phyloP scores from a whole-genome alignment of 139 green algal genomes.

The Picochlorum sp. region DNA sequence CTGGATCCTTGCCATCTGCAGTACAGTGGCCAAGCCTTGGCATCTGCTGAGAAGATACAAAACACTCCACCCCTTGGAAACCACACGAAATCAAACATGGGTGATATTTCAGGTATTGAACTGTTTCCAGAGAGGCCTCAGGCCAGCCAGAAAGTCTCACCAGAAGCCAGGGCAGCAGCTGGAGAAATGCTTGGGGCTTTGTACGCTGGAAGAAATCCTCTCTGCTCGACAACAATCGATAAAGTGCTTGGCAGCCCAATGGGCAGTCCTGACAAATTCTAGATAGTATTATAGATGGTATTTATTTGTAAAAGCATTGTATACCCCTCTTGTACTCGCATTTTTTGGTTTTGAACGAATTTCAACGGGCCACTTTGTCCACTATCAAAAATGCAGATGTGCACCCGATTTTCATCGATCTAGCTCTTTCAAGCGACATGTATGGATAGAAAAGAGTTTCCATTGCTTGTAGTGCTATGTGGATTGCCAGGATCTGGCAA shows the following conservation, averaged over 20 bases:
- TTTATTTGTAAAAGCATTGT: no score
- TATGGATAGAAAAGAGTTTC: background rate
- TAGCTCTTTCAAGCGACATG: no score
- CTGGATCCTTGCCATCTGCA: background rate
- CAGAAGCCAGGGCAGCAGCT: conserved; percentile 3
- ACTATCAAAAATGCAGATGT: no score
- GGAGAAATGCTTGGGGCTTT: background rate
- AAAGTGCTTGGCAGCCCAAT: no score
- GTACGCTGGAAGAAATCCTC: conserved; percentile 1
- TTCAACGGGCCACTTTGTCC: no score
- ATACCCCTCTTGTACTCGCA: no score
- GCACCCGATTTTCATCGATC: no score
- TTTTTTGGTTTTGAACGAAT: no score
- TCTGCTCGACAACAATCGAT: no score
- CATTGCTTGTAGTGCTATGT: conserved; percentile 1
- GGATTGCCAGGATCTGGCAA: conserved; percentile 11
- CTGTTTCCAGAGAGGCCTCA: background rate
- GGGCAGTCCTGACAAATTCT: no score
- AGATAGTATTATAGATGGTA: no score
- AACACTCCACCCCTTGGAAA: background rate
- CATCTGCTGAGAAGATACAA: background rate
- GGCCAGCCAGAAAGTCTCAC: background rate
- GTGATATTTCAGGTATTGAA: background rate
- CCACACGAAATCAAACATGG: background rate
- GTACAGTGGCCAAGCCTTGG: background rate